Conservation (phyloP, 345 rosid species). For the Angophora floribunda region DNA sequence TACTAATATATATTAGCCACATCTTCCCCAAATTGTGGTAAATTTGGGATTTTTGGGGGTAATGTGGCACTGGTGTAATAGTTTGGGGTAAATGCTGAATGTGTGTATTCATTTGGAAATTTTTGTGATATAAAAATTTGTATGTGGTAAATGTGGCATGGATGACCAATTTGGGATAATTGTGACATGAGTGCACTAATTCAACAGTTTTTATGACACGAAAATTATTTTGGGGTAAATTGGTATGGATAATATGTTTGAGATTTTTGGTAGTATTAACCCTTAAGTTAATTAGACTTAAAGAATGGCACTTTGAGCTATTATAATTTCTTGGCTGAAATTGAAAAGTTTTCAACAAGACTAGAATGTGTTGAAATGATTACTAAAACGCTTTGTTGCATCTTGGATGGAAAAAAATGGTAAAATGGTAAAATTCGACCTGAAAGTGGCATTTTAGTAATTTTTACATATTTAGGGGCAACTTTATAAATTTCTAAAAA, state of each 20-base stretch:
- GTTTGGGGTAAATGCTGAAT: not conserved
- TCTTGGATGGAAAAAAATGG: not conserved
- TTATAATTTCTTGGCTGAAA: not conserved
- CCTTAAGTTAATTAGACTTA: not conserved
- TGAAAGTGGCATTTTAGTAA: not conserved
- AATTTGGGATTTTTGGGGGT: not conserved
- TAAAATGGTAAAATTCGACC: not conserved
- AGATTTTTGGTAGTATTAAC: not conserved
- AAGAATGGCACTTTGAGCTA: not conserved
- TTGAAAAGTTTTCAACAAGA: not conserved
- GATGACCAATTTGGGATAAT: fast-evolving
- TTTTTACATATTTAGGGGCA: not conserved
- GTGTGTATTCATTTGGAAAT: too few species aligned
- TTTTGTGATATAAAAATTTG: too few species aligned
- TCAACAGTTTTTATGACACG: not conserved
- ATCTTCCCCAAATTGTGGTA: not conserved
- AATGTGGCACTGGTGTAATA: not conserved
- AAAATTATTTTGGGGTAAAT: not conserved
- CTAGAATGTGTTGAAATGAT: not conserved
- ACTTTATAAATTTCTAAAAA: not conserved
- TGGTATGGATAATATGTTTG: not conserved
- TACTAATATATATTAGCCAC: not conserved
- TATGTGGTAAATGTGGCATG: not conserved
- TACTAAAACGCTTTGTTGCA: not conserved
- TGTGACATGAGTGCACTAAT: not conserved